A percentile compares a stretch with the other conserved stretches of the same genome.
phyloP scores from a whole-genome alignment of 2,329 filamentous ascomycete genomes.

The Chaetomiaceae sp. region DNA sequence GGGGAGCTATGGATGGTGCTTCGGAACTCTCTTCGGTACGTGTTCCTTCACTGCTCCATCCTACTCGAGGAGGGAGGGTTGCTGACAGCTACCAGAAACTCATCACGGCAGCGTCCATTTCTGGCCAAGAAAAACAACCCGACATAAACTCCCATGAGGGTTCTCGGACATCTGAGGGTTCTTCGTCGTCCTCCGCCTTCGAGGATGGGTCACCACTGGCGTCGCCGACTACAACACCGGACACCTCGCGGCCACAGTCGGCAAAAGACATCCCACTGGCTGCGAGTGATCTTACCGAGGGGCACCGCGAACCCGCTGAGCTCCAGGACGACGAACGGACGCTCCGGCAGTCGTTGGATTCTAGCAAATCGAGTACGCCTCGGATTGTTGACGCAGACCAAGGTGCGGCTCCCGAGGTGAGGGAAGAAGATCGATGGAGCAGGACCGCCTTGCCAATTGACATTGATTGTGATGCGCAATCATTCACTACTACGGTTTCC shows the following conservation, averaged over 20 bases:
- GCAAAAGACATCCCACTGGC: slow-evolving; percentile 31
- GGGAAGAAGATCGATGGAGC: slow-evolving; percentile 23
- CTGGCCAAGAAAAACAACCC: slow-evolving; percentile 7
- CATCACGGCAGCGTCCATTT: background rate
- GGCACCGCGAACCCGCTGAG: background rate
- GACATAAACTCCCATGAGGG: slow-evolving; percentile 12
- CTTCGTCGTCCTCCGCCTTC: slow-evolving; percentile 40
- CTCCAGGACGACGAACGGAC: slow-evolving; percentile 23
- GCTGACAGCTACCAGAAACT: slow-evolving; percentile 6
- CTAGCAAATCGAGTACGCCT: slow-evolving; percentile 24
- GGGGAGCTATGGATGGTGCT: background rate
- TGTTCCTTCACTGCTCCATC: too few species aligned
- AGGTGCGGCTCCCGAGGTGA: background rate
- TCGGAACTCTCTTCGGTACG: slow-evolving; percentile 1
- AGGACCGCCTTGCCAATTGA: slow-evolving; percentile 24
- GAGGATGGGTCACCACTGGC: slow-evolving; percentile 37
- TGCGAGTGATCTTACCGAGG: slow-evolving; percentile 18
- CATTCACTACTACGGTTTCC: slow-evolving; percentile 20
- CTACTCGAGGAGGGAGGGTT: background rate
- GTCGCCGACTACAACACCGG: slow-evolving; percentile 37
- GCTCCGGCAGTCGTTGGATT: slow-evolving; percentile 18
- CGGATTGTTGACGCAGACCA: slow-evolving; percentile 11
- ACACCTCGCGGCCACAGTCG: slow-evolving; percentile 41
- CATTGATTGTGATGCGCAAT: slow-evolving; percentile 24
- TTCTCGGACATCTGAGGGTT: slow-evolving; percentile 29